Evolutionary conservation across 306 rosid species (phyloP), one percentile per base, ranked within the genome.

Genomic region (Prosopis cineraria): DNA sequence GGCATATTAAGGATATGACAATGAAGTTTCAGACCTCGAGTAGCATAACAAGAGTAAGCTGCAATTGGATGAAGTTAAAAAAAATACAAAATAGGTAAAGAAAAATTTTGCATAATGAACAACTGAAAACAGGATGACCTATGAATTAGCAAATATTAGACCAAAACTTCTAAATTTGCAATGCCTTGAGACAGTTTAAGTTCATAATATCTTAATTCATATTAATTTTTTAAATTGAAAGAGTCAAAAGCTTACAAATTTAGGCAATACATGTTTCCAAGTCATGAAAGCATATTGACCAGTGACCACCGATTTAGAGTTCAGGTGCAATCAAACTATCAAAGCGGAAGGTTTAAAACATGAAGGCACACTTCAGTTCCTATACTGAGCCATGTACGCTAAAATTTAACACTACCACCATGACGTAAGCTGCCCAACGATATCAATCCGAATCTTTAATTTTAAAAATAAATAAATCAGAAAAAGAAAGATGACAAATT

Each of bases 351-450:
- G 47, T 78, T 5, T 14, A 48, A 44, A 83, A n/a, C 25, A 68
- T 55, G 40, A n/a, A 41, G 50, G 7, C 80, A 56, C 64, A 68
- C 50, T 68, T 73, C 75, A 79, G 68, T 86, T 83, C 83, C 80
- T 27, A 68, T 58, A 75, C 40, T 17, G 47, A 72, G 73, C 65
- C 64, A 39, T n/a, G 30, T 10, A 62, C 39, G 40, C 62, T 53
- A 68, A 75, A 74, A 65, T 64, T 63, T 64, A 9, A 55, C 62
- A 9, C 63, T 66, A 29, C 50, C 64, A 16, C 59, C 40, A 63
- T 30, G 62, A 48, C 34, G n/a, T 30, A 67, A 75, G 64, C 25
- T 34, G 47, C 66, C 71, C 13, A 9, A 33, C 3, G 33, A 70
- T 5, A 73, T 14, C 74, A 77, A 47, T 67, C 69, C 68, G 29